Percentiles rank a stretch among this genome's conserved stretches.
Evolutionary conservation across 805 yeast genomes (phyloP).

Genomic region (Lipomyces lipofer): DNA sequence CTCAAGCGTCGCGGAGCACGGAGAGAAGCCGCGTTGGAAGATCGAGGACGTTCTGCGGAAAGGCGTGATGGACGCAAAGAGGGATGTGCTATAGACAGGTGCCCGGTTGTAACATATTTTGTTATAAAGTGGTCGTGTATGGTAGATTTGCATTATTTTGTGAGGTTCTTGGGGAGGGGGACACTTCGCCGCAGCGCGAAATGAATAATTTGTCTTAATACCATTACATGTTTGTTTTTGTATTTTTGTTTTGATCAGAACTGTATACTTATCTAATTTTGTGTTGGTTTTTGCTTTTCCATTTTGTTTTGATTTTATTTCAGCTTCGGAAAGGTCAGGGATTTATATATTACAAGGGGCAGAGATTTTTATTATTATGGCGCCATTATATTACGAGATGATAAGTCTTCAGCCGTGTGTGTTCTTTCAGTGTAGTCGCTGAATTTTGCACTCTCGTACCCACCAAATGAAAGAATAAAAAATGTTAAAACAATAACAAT

Average conservation of each 20-base stretch:
- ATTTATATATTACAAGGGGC: no score
- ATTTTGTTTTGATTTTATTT: background rate
- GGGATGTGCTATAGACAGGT: conserved; percentile 9
- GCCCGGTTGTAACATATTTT: background rate
- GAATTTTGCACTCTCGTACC: no score
- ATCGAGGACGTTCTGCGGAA: conserved; percentile 72
- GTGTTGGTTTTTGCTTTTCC: background rate
- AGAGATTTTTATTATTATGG: no score
- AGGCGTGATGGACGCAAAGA: conserved; percentile 60
- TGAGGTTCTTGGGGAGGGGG: no score
- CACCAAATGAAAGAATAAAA: no score
- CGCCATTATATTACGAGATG: no score
- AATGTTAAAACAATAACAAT: no score
- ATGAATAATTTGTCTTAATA: background rate
- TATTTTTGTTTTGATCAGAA: background rate
- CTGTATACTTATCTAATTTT: background rate
- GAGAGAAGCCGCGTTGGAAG: conserved; percentile 70
- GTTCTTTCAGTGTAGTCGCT: no score
- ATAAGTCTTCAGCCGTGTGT: no score
- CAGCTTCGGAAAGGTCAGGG: no score
- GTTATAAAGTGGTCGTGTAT: background rate
- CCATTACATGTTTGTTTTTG: background rate
- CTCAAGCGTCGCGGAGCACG: conserved; percentile 57
- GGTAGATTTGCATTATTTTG: background rate
- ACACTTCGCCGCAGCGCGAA: no score